Evolutionary conservation across 148 eudicot species (phyloP), one percentile per base, ranked within the genome.

Genomic region (Vaccinium macrocarpon): DNA sequence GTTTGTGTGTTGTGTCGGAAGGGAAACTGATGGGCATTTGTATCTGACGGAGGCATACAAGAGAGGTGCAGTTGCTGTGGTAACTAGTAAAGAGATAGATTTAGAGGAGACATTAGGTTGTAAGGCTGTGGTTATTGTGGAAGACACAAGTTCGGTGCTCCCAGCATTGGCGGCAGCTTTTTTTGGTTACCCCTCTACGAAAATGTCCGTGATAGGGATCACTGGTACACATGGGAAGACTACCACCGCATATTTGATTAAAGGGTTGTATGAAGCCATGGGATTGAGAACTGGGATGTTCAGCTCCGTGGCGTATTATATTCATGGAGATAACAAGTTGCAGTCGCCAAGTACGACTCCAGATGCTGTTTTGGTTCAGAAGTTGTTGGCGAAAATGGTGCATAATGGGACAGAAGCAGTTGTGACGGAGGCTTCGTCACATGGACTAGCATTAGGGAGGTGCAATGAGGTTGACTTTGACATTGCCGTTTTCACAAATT

Each of bases 41-140:
- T 90, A 81, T 82, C 86, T 97, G 76, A 90, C 88, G 23, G 99
- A 95, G 95, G 96, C 98, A 14, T 96, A 92, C 87, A 97, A 97
- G 90, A 90, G 99, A 87, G 99, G 99, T 35, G 99, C 99, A 12
- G 96, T 93, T 52, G 99, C 98, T 7, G 95, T 95, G 85, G 99
- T 97, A 13, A 96, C 97, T 16, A 97, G 98, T 85, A 94, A 93
- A 84, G 99, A 97, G 91, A 90, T 95, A 80, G 98, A 94, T 84
- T 89, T 97, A 83, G 98, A 95, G 86, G 98, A 89, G 89, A 97
- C 95, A 32, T 83, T 95, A 49, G 98, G 94, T 14, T 95, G 99
- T 84, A 95, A 95, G 86, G 99, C 98, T 29, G 89, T 97, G 88
- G 99, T 97, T 66, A 88, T 97, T 80, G 94, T 97, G 8, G 98